A percentile compares a stretch with the other conserved stretches of the same genome.
phyloP scores from a whole-genome alignment of 441 rosid species.

The Populus trichocarpa region DNA sequence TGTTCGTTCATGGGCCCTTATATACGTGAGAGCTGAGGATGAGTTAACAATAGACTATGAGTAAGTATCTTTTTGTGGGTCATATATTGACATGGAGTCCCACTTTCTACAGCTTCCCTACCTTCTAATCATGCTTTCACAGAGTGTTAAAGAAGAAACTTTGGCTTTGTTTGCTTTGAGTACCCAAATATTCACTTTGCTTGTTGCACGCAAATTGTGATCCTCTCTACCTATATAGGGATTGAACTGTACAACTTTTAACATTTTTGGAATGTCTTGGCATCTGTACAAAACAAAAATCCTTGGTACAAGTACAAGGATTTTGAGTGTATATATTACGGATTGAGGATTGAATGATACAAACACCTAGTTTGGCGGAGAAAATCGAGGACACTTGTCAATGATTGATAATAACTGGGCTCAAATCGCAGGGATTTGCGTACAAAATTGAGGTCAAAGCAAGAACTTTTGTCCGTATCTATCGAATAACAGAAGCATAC shows the following conservation, averaged over 20 bases:
- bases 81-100: conserved; percentile 24
- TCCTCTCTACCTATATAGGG: neutral
- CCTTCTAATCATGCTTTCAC: conserved; percentile 19
- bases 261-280: neutral
- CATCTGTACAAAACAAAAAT: conserved; percentile 1
- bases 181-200: conserved; percentile 6
- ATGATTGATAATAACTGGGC: conserved; percentile 8
- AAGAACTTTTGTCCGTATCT: neutral
- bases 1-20: conserved; percentile 32
- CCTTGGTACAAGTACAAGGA: neutral
- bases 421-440: neutral
- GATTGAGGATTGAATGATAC: conserved; percentile 10
- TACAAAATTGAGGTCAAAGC: neutral
- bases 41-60: neutral
- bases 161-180: conserved; percentile 14
- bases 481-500: neutral
- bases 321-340: neutral
- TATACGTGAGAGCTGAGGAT: conserved; percentile 29
- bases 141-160: conserved; percentile 10
- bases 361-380: conserved; percentile 21
- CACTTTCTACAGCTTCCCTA: conserved; percentile 27
- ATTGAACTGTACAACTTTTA: neutral
- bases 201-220: conserved; percentile 16
- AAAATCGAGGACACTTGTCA: conserved; percentile 16
- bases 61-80: conserved; percentile 25